Conservation (phyloP, 352 stramenopile genomes). For the Phytophthora cryptogea region DNA sequence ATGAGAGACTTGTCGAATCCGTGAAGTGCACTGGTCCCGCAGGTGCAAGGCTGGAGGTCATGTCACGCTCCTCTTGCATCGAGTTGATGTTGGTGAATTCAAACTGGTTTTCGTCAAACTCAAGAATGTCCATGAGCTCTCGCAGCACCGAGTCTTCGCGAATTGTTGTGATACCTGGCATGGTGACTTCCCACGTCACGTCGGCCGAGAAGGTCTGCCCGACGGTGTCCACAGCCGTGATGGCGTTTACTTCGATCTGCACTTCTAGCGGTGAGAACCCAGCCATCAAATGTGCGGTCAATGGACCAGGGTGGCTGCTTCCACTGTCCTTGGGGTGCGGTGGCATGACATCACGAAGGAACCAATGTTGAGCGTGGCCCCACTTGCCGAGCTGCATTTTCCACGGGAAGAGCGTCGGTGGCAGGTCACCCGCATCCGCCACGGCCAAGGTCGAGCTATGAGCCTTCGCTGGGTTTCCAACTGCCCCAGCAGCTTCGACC, state of each 20-base stretch:
- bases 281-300: slow-evolving; percentile 37
- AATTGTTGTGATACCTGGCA: slow-evolving; percentile 45
- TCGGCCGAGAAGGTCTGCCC: slow-evolving; percentile 50
- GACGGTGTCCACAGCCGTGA: slow-evolving; percentile 50
- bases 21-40: slow-evolving; percentile 34
- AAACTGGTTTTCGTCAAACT: slow-evolving; percentile 47
- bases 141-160: slow-evolving; percentile 46
- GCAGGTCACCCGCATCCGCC: slow-evolving; percentile 18
- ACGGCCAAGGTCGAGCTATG: slow-evolving; percentile 18
- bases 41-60: slow-evolving; percentile 35
- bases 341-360: slow-evolving; percentile 47
- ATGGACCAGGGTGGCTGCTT: slow-evolving; percentile 21
- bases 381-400: slow-evolving; percentile 62
- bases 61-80: slow-evolving; percentile 40
- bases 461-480: slow-evolving; percentile 3
- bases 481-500: slow-evolving; percentile 15
- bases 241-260: slow-evolving; percentile 42
- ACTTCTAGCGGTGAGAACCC: slow-evolving; percentile 43
- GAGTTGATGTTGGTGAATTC: slow-evolving; percentile 49
- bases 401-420: slow-evolving; percentile 50
- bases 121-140: slow-evolving; percentile 44
- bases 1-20: slow-evolving; percentile 28
- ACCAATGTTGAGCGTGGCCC: slow-evolving; percentile 53
- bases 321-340: slow-evolving; percentile 17
- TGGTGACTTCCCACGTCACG: slow-evolving; percentile 51